Conservation (phyloP, 2,329 filamentous ascomycete species). For the Ophiostoma himal-ulmi region DNA sequence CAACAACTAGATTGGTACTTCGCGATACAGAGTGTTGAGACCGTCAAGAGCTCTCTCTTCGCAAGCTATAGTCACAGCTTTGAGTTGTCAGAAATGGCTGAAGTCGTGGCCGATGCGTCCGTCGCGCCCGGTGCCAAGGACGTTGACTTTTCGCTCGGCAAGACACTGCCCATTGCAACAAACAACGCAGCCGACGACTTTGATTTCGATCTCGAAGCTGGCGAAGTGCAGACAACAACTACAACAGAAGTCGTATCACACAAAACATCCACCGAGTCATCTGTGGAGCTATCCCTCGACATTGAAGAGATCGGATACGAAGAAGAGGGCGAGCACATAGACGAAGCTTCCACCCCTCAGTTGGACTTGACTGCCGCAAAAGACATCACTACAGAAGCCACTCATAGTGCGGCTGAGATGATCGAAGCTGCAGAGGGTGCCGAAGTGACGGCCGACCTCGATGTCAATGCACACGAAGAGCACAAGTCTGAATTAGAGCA, state of each 20-base stretch:
- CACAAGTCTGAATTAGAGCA: neutral
- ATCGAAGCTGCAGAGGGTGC: neutral
- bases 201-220: constrained; percentile 32
- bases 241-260: constrained; percentile 6
- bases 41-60: neutral
- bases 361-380: neutral
- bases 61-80: neutral
- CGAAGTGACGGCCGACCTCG: neutral
- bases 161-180: constrained; percentile 22
- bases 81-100: constrained; percentile 24
- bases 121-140: constrained; percentile 24
- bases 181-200: constrained; percentile 30
- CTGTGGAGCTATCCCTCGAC: constrained; percentile 18
- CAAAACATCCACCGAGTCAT: neutral
- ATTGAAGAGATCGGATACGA: constrained; percentile 38
- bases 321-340: constrained; percentile 25
- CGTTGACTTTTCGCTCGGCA: constrained; percentile 27
- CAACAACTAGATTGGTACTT: neutral
- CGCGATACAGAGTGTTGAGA: neutral
- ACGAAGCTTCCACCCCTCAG: neutral
- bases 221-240: constrained; percentile 23
- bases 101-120: constrained; percentile 21
- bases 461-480: constrained; percentile 18
- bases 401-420: neutral
- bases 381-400: neutral